These are phyloP conservation scores for Floccularia luteovirens DNA, from an alignment of 768 basidiomycete species.

Conservation along the genomic window DNA sequence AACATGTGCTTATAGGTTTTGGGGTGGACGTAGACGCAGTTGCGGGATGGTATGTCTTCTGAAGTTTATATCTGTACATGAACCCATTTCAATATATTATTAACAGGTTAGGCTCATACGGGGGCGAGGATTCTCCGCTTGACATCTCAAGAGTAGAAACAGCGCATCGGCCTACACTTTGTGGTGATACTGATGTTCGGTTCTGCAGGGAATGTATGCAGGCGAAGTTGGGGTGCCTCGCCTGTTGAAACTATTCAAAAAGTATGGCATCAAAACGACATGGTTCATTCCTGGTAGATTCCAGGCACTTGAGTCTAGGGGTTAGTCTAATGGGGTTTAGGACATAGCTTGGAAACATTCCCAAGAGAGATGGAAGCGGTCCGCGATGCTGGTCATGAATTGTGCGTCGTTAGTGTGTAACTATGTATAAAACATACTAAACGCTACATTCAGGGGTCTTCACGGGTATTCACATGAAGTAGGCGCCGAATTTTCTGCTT, in stretches of 20 bases:
- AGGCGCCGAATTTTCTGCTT: slow-evolving; percentile 1
- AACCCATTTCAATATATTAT: neutral
- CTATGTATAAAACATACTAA: neutral
- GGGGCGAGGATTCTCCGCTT: slow-evolving; percentile 63
- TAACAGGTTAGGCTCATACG: slow-evolving; percentile 67
- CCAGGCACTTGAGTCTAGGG: neutral
- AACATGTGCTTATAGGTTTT: slow-evolving; percentile 47
- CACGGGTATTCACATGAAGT: slow-evolving; percentile 72
- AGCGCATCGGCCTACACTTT: slow-evolving; percentile 1
- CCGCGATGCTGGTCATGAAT: slow-evolving; percentile 67
- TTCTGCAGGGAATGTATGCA: slow-evolving; percentile 57
- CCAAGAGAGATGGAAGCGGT: slow-evolving; percentile 63
- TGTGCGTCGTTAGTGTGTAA: slow-evolving; percentile 26
- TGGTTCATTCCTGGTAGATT: slow-evolving; percentile 67
- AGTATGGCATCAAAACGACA: slow-evolving; percentile 58
- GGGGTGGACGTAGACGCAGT: slow-evolving; percentile 77
- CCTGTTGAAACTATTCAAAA: slow-evolving; percentile 63
- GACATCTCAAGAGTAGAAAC: slow-evolving; percentile 54
- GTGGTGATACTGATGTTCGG: too few relatives aligned
- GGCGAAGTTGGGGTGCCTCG: slow-evolving; percentile 69
- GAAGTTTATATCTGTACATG: neutral
- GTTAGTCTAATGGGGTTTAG: slow-evolving; percentile 18
- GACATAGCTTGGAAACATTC: slow-evolving; percentile 72
- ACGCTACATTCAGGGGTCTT: slow-evolving; percentile 34
- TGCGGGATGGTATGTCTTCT: slow-evolving; percentile 49